Percentiles rank a stretch among this genome's conserved stretches.
phyloP scores from a whole-genome alignment of 2,329 filamentous ascomycete species.

The Helotiales sp. region DNA sequence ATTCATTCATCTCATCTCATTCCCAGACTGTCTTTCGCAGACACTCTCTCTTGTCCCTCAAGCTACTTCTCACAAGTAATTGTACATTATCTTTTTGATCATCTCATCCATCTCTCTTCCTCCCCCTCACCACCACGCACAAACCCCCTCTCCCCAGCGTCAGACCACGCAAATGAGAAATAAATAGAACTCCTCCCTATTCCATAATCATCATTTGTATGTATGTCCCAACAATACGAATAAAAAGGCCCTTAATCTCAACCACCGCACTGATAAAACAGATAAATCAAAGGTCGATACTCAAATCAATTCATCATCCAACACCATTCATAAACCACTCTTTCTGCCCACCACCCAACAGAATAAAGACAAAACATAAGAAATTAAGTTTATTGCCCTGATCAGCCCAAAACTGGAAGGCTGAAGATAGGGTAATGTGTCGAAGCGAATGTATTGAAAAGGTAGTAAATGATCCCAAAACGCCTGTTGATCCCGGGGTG shows the following conservation, averaged over 20 bases:
- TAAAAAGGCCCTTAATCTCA: too few species aligned
- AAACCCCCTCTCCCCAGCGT: neutral
- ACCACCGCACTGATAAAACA: too few species aligned
- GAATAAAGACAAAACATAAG: neutral
- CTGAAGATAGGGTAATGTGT: neutral
- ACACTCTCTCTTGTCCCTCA: neutral
- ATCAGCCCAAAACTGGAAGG: neutral
- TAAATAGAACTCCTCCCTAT: neutral
- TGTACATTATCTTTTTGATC: neutral
- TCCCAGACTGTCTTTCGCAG: too few species aligned
- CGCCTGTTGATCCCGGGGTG: neutral
- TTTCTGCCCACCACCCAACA: neutral
- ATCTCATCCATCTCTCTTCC: neutral
- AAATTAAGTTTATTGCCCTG: neutral
- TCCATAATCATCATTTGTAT: slow-evolving; percentile 2
- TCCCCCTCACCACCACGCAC: neutral
- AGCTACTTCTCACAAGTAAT: neutral
- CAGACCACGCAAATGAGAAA: too few species aligned
- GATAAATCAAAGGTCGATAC: neutral
- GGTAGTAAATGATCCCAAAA: too few species aligned
- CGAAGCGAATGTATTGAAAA: neutral
- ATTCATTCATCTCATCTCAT: too few species aligned
- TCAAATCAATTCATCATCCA: neutral
- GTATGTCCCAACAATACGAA: neutral
- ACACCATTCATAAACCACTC: neutral